Base-by-base conservation (phyloP, 1,139 yeast genomes). In the Pichia sp. region DNA sequence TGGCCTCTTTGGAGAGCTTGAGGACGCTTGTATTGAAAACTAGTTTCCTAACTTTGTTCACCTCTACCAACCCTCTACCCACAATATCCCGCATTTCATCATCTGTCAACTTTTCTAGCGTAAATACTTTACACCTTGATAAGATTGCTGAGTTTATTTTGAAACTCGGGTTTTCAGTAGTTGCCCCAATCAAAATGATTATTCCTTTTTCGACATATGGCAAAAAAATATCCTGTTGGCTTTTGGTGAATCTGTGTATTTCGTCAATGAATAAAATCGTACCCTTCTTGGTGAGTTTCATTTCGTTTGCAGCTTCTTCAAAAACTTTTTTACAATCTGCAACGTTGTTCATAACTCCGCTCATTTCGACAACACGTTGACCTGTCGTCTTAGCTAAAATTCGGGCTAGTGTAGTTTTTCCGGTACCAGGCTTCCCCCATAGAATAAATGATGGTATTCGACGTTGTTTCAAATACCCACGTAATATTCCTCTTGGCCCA, bases 351-450 rank as follows among this genome's bases (percentile, higher is more conserved):
- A 79, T 73, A 0, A 95, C 84, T 0, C 96, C 98, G 28, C 94
- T 84, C 26, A 91, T 64, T 56, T 91, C 97, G 3, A 86, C 72
- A 56, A 88, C 83, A 41, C 77, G 62, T 32, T 72, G 67, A 34
- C 71, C 67, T 1, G 81, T 66, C 2, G 68, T 60, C 23, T 63
- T 59, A 2, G 77, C 81, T 8, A 83, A 66, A 18, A 81, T 76
- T 35, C 83, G 55, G 1, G 77, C 77, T 33, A 73, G 50, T 0
- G 97, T 78, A 0, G 99, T 91, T 55, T 91, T 91, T 0, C 99
- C 99, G 2, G 82, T 91, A 0, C 97, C 97, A 1, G 96, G 94
- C 1, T 84, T 84, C 0, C 99, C 99, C 97, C 97, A 91, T 12
- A 91, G 63, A 6, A 91, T 76, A 64, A 91, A 72, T 0, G 96